Evolutionary conservation across 2,329 filamentous ascomycete species (phyloP).

Genomic region (Ascochyta pisi): DNA sequence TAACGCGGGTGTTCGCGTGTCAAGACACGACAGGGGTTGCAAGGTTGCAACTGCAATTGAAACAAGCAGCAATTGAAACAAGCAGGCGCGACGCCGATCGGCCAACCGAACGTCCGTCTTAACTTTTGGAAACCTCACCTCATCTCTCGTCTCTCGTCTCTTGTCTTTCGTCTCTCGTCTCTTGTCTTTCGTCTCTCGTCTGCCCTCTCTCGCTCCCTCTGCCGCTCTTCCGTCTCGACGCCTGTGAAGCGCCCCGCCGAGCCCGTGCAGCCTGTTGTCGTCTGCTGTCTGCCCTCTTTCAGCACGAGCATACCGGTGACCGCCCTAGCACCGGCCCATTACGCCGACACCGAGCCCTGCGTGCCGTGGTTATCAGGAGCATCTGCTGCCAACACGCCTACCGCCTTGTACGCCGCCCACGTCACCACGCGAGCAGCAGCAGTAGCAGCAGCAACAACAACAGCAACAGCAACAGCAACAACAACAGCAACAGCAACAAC

Average conservation of each 20-base stretch:
- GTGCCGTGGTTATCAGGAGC: conserved; percentile 9
- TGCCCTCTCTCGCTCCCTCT: not conserved
- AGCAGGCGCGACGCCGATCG: conserved; percentile 20
- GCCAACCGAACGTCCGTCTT: conserved; percentile 11
- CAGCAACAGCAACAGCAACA: not conserved
- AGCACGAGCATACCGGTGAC: conserved; percentile 1
- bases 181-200: not conserved
- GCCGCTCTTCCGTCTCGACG: conserved; percentile 1
- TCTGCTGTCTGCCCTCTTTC: not conserved
- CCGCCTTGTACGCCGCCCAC: not conserved
- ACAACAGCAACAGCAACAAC: too few relatives aligned
- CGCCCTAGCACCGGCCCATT: conserved; percentile 7
- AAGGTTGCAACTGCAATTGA: conserved; percentile 11
- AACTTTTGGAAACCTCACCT: conserved; percentile 15
- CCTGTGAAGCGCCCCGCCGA: conserved; percentile 5
- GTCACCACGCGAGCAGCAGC: not conserved
- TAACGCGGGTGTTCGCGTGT: conserved; percentile 2
- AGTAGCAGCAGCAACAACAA: too few relatives aligned
- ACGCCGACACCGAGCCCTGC: conserved; percentile 10
- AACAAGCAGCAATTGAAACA: conserved; percentile 30
- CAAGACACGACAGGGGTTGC: conserved; percentile 2
- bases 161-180: not conserved
- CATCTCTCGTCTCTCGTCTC: conserved; percentile 10
- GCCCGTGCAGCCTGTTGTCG: conserved; percentile 3
- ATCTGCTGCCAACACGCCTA: conserved; percentile 4